Base-by-base conservation (phyloP, 1,284 basidiomycete genomes). In the Rhodotorula mucilaginosa region DNA sequence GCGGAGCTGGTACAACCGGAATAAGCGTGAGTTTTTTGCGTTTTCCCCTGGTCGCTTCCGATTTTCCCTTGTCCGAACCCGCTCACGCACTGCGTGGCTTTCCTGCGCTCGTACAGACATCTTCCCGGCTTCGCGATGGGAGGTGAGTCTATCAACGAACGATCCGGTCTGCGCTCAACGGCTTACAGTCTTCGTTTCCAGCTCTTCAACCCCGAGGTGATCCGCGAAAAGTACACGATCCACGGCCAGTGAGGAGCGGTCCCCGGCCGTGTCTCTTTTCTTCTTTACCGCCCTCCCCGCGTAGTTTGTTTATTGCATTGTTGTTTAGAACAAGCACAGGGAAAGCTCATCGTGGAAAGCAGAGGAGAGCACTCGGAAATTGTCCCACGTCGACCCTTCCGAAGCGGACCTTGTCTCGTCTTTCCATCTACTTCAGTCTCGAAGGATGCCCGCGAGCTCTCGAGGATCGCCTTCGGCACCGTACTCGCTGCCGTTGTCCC, bases 1-100 rank as follows among this genome's bases (percentile, higher is more conserved):
- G 81, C 84, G 97, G 72, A 91, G 90, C 71, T 99, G 92, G 87
- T 98, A 99, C 80, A 91, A 95, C 78, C 86, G 94, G 60, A 95
- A 94, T 80, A 98, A 98, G 59, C 75, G 75, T 76, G 44, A 48
- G 73, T 61, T n/a, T 2, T 26, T 12, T 19, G 5, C 7, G 1
- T 26, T 56, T 48, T 34, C 39, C 39, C 39, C 10, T 44, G 10
- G 5, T 23, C 23, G 19, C 48, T 61, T 10, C 6, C 39, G 44
- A 47, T 26, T 26, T 23, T 16, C 16, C 31, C 31, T 21, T 15
- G 34, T 13, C 31, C 15, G 23, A 44, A 58, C 16, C 34, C 21
- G 39, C 18, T 39, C 31, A 2, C 23, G 7, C n/a, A 34, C 1
- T 29, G n/a, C 2, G 13, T 34, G 16, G 23, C 5, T 13, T 58